These are phyloP conservation scores for Hygrophila difformis DNA, from an alignment of 257 asterid species.

Conservation along the genomic window DNA sequence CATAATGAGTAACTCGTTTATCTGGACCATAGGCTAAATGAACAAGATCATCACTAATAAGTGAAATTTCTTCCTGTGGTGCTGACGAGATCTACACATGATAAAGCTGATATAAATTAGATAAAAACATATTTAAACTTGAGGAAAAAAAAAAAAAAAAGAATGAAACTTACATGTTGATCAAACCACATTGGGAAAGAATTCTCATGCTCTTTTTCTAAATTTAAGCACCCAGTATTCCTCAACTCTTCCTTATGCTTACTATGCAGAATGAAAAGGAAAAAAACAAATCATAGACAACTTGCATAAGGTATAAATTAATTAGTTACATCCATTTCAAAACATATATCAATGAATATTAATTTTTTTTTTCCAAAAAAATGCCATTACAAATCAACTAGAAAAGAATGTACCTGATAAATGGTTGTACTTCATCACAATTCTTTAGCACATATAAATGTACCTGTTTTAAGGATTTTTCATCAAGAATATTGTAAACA, in stretches of 20 bases:
- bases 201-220: background rate
- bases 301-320: no score
- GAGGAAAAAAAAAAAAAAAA: background rate
- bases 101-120: background rate
- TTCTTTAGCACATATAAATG: background rate
- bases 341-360: no score
- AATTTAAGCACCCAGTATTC: background rate
- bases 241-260: background rate
- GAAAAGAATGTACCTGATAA: no score
- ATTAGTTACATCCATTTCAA: no score
- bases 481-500: background rate
- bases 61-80: background rate
- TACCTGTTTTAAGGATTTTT: background rate
- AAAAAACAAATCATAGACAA: no score
- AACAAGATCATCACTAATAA: background rate
- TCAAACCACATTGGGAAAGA: slow-evolving; percentile 2
- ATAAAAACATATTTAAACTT: no score
- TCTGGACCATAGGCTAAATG: slow-evolving; percentile 3
- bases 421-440: slow-evolving; percentile 1
- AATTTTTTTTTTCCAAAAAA: no score
- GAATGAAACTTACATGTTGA: background rate
- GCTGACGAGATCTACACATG: background rate
- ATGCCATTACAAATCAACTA: no score
- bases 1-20: slow-evolving; percentile 6
- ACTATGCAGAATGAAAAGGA: no score